Conservation (phyloP, 805 yeast genomes). For the Hanseniaspora osmophila region DNA sequence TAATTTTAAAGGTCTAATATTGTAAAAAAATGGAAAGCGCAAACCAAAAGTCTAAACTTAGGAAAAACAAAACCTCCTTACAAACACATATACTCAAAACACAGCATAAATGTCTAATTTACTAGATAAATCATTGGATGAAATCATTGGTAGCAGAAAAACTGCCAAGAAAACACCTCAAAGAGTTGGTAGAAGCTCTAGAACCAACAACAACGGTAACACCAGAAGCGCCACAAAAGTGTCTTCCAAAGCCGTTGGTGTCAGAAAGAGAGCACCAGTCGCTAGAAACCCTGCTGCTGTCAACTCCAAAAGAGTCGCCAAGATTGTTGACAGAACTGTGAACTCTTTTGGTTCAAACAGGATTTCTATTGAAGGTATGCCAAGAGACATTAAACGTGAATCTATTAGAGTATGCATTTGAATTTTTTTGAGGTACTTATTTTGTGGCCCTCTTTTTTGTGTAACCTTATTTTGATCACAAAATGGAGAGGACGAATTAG, state of each 20-base stretch:
- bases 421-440: too few species aligned
- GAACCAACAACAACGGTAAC: conserved; percentile 8
- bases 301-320: conserved; percentile 10
- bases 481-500: too few species aligned
- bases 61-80: too few species aligned
- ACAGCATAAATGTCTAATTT: conserved; percentile 48
- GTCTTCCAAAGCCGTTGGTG: conserved; percentile 13
- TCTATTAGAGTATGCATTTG: conserved; percentile 69
- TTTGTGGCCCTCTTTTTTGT: too few species aligned
- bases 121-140: conserved; percentile 89
- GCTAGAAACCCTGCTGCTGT: conserved; percentile 20
- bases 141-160: conserved; percentile 51
- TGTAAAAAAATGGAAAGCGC: not conserved
- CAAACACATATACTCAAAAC: not conserved
- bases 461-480: too few species aligned
- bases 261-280: conserved; percentile 16
- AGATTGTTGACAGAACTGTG: conserved; percentile 3
- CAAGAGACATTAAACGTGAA: conserved; percentile 72
- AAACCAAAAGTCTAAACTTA: not conserved
- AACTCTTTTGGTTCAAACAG: conserved; percentile 42
- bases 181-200: conserved; percentile 10
- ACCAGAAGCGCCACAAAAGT: conserved; percentile 7
- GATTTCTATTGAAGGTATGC: conserved; percentile 74
- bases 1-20: not conserved
- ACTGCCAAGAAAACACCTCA: conserved; percentile 11